Evolutionary conservation across 2,329 filamentous ascomycete genomes (phyloP).

Genomic region (Colletotrichum lini): DNA sequence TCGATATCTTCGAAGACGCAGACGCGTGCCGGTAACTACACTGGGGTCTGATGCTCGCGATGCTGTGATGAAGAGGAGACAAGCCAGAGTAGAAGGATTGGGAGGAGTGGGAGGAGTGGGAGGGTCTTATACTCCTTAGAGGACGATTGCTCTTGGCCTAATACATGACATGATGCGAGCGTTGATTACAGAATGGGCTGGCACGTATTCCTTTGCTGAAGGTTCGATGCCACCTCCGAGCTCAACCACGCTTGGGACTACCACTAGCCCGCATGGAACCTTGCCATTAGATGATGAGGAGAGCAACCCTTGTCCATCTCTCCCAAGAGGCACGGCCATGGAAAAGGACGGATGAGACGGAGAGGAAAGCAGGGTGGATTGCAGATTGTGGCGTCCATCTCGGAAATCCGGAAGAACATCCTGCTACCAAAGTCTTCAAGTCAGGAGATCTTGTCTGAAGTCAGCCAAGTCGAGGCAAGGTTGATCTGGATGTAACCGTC

Average conservation of each 20-base stretch:
- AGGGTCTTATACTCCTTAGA: conserved; percentile 27
- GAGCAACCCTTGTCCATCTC: not conserved
- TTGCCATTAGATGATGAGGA: not conserved
- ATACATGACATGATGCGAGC: not conserved
- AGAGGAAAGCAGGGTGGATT: not conserved
- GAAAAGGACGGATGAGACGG: conserved; percentile 24
- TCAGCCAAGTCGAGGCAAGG: conserved; percentile 26
- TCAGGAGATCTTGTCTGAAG: conserved; percentile 36
- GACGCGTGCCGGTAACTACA: not conserved
- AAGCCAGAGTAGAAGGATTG: no score
- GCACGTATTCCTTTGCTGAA: not conserved
- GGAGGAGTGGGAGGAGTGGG: not conserved
- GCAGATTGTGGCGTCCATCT: conserved; percentile 11
- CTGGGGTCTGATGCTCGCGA: not conserved
- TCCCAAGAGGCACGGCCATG: not conserved
- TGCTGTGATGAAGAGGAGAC: not conserved
- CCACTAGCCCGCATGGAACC: not conserved
- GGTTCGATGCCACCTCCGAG: conserved; percentile 14
- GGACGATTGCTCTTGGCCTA: not conserved
- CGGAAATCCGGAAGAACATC: not conserved
- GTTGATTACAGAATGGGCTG: conserved; percentile 11
- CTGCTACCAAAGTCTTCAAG: conserved; percentile 1
- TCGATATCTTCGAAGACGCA: no score
- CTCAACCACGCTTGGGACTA: conserved; percentile 9
- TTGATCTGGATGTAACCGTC: conserved; percentile 24